A percentile compares a stretch with the other conserved stretches of the same genome.
Conservation (phyloP, 371 early-diverging fungal genomes). For the Dichotomocladium elegans region DNA sequence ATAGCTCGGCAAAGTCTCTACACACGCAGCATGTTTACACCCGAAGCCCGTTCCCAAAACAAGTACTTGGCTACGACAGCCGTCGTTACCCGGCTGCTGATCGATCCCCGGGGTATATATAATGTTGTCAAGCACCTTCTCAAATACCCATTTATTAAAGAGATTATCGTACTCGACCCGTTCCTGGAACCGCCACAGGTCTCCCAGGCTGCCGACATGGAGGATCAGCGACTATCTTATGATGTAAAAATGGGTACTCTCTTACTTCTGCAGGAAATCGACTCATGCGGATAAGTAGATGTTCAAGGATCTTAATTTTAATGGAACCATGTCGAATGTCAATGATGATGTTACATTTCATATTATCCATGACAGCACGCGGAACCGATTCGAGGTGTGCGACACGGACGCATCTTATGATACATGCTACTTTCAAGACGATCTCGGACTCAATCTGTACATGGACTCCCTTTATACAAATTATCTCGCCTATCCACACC, state of each 20-base stretch:
- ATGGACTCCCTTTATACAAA: constrained; percentile 61
- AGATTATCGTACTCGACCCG: constrained; percentile 21
- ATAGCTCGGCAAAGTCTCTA: constrained; percentile 24
- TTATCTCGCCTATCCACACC: constrained; percentile 43
- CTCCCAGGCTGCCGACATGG: no score
- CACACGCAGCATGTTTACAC: constrained; percentile 31
- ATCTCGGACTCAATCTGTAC: constrained; percentile 57
- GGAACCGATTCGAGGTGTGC: constrained; percentile 32
- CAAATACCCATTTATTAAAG: constrained; percentile 55
- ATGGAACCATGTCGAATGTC: constrained; percentile 31
- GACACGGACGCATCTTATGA: constrained; percentile 37
- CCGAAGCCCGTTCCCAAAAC: constrained; percentile 27
- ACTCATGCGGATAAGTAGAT: not conserved
- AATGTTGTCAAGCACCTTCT: constrained; percentile 40
- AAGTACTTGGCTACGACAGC: constrained; percentile 52
- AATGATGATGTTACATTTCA: constrained; percentile 39
- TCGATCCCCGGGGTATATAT: constrained; percentile 36
- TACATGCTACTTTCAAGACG: constrained; percentile 64
- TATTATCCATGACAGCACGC: constrained; percentile 27
- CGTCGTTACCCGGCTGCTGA: constrained; percentile 47
- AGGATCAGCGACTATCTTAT: not conserved
- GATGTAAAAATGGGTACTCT: not conserved
- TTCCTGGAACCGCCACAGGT: no score
- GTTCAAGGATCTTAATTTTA: constrained; percentile 22
- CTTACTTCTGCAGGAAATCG: not conserved